These are phyloP conservation scores for Candida namnaoensis DNA, from an alignment of 805 yeast species.

Conservation along the genomic window DNA sequence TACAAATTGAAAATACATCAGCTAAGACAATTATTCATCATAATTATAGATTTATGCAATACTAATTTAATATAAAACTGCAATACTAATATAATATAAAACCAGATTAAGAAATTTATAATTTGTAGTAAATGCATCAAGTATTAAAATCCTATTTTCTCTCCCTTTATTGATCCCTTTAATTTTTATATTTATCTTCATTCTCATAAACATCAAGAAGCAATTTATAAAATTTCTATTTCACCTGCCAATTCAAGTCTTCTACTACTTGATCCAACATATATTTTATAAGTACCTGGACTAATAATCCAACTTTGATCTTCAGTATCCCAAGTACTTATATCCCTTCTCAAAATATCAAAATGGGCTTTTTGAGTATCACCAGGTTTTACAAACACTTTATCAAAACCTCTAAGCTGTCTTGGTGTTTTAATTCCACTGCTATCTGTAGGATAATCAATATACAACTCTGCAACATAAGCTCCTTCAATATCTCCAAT, in stretches of 20 bases:
- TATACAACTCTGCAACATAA: slow-evolving; percentile 43
- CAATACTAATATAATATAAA: too few relatives aligned
- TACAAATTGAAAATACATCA: too few relatives aligned
- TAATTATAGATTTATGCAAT: too few relatives aligned
- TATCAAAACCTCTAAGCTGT: slow-evolving; percentile 49
- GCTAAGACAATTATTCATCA: too few relatives aligned
- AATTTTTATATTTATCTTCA: too few relatives aligned
- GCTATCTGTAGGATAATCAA: slow-evolving; percentile 32
- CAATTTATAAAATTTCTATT: slow-evolving; percentile 14
- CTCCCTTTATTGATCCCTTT: too few relatives aligned
- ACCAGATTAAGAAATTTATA: too few relatives aligned
- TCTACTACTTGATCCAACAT: slow-evolving; percentile 40
- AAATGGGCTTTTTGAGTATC: slow-evolving; percentile 28
- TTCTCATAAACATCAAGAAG: too few relatives aligned
- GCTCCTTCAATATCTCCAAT: slow-evolving; percentile 38
- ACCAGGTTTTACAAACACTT: slow-evolving; percentile 36
- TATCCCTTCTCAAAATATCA: slow-evolving; percentile 40
- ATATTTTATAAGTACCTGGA: slow-evolving; percentile 45
- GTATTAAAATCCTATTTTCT: too few relatives aligned
- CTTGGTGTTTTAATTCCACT: slow-evolving; percentile 36
- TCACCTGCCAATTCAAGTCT: slow-evolving; percentile 36
- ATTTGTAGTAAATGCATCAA: too few relatives aligned
- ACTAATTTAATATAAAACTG: too few relatives aligned
- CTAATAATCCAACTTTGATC: slow-evolving; percentile 51
- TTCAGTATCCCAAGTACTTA: slow-evolving; percentile 46